phyloP scores from a whole-genome alignment of 768 basidiomycete genomes.

The Suillus occidentalis region DNA sequence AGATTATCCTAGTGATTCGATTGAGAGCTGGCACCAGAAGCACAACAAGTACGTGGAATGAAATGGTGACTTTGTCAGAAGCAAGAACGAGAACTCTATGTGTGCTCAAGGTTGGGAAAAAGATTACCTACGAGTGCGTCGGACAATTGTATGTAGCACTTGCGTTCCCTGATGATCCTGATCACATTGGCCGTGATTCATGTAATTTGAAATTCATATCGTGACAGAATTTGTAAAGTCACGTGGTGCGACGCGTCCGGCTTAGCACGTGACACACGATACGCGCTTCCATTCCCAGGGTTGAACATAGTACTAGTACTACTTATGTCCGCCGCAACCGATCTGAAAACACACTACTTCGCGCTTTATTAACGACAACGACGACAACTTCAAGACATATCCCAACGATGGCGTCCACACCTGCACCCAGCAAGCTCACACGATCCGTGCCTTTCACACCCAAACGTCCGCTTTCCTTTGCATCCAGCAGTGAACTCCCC shows the following conservation, averaged over 20 bases:
- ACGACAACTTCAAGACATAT: conserved; percentile 11
- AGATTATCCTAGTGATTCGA: conserved; percentile 42
- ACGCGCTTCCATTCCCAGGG: conserved; percentile 4
- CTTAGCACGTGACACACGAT: background rate
- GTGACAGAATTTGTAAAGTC: background rate
- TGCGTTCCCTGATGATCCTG: background rate
- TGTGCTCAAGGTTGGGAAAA: background rate
- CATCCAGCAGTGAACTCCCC: conserved; percentile 34
- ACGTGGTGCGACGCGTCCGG: background rate
- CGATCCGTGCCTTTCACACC: conserved; percentile 55
- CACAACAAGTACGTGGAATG: conserved; percentile 41
- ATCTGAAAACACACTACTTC: background rate
- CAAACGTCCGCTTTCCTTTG: conserved; percentile 46
- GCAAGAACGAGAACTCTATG: background rate
- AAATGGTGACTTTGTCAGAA: background rate
- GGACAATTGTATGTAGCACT: background rate
- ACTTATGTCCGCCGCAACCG: background rate
- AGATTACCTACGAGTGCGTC: background rate
- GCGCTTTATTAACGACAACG: background rate
- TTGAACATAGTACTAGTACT: background rate
- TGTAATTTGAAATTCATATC: no score
- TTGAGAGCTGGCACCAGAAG: conserved; percentile 64
- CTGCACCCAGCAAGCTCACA: conserved; percentile 37
- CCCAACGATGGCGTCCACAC: conserved; percentile 15
- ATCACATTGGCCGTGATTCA: no score